These are phyloP conservation scores for Carnegiea gigantea DNA, from an alignment of 179 eudicot species.

Conservation along the genomic window DNA sequence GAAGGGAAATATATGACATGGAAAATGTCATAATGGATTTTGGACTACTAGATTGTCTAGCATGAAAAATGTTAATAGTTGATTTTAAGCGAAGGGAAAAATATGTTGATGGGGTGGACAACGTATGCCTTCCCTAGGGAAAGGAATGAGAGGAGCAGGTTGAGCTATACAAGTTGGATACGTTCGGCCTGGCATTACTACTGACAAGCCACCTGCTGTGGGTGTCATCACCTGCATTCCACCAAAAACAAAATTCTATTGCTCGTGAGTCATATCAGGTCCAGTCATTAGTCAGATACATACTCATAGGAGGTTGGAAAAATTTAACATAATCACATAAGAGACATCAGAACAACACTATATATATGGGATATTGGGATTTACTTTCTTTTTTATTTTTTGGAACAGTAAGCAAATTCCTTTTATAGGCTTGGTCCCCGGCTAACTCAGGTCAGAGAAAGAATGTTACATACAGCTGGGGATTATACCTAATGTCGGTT, in stretches of 20 bases:
- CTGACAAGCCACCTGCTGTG: constrained; percentile 15
- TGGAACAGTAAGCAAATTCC: too few relatives aligned
- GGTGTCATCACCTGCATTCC: constrained; percentile 15
- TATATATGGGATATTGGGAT: too few relatives aligned
- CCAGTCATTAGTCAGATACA: neutral
- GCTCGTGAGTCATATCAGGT: too few relatives aligned
- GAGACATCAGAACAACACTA: too few relatives aligned
- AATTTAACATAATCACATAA: too few relatives aligned
- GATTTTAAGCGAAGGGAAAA: neutral
- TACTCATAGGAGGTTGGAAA: neutral
- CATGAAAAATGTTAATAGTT: neutral
- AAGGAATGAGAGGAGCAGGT: constrained; percentile 36
- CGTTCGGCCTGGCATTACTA: constrained; percentile 34
- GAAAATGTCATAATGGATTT: too few relatives aligned
- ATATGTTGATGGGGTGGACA: constrained; percentile 8
- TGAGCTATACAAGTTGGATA: constrained; percentile 34
- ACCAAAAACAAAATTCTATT: neutral
- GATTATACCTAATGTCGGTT: too few relatives aligned
- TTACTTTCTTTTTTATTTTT: too few relatives aligned
- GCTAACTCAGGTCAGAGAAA: too few relatives aligned
- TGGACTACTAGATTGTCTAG: neutral
- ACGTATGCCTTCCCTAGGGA: constrained; percentile 22
- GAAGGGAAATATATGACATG: too few relatives aligned
- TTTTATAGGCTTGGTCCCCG: too few relatives aligned
- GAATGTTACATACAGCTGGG: too few relatives aligned